phyloP scores from a whole-genome alignment of 106 monocot species.

The Dendrobium nobile region DNA sequence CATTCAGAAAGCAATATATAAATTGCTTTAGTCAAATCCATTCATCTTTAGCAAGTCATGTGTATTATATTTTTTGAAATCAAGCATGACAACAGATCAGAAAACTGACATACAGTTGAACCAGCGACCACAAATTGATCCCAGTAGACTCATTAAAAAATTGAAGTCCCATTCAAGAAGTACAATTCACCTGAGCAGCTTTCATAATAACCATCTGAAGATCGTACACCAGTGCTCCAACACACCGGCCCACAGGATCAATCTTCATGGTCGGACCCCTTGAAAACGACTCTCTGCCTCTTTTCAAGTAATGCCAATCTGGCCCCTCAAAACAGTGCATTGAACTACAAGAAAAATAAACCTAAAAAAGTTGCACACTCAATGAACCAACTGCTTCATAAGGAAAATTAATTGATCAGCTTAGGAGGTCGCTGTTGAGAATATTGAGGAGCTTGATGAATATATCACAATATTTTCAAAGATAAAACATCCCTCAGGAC shows the following conservation, averaged over 20 bases:
- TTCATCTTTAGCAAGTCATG: not conserved
- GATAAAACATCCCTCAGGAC: not conserved
- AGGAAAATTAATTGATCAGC: not conserved
- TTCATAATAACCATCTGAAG: conserved; percentile 90
- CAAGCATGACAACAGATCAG: not conserved
- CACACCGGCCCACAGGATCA: conserved; percentile 79
- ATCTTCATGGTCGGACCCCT: conserved; percentile 69
- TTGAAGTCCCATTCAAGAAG: not conserved
- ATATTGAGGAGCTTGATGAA: not conserved
- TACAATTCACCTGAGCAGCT: conserved; percentile 68
- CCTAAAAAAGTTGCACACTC: not conserved
- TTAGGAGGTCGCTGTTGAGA: not conserved
- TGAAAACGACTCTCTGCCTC: conserved; percentile 88
- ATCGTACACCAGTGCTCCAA: conserved; percentile 73
- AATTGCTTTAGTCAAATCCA: not conserved
- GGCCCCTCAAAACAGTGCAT: conserved; percentile 99
- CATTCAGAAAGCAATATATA: not conserved
- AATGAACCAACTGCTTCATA: not conserved
- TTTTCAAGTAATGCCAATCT: conserved; percentile 88
- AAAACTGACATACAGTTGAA: not conserved
- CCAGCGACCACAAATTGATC: not conserved
- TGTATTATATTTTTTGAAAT: not conserved
- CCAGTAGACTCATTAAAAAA: not conserved
- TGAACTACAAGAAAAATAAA: conserved; percentile 49
- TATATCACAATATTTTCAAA: not conserved